Evolutionary conservation across 1,284 basidiomycete genomes (phyloP).

Genomic region (Boletus smithii): DNA sequence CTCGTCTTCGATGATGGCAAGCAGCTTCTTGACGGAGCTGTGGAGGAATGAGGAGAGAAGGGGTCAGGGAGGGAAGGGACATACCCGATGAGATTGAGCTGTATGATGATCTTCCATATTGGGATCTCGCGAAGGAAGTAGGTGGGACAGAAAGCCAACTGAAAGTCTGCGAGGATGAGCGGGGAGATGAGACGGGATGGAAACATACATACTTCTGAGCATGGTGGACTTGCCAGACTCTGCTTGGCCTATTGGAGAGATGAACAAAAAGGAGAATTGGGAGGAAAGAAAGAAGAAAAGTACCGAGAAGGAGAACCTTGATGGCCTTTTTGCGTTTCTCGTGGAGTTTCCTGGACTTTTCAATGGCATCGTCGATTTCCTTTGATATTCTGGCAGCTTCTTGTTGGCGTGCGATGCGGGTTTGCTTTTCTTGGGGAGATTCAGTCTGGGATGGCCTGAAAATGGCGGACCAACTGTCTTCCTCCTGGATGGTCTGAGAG

Average conservation of each 20-base stretch:
- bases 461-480: constrained; percentile 24
- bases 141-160: constrained; percentile 58
- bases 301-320: constrained; percentile 64
- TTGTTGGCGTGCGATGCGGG: constrained; percentile 40
- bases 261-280: background rate
- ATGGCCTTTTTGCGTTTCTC: constrained; percentile 57
- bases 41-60: background rate
- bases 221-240: constrained; percentile 71
- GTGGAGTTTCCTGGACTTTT: constrained; percentile 46
- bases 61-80: constrained; percentile 8
- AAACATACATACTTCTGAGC: constrained; percentile 49
- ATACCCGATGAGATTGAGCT: constrained; percentile 65
- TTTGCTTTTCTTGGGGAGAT: constrained; percentile 41
- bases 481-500: background rate
- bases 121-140: constrained; percentile 55
- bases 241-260: constrained; percentile 48
- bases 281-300: constrained; percentile 21
- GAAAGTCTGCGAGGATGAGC: constrained; percentile 49
- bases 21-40: constrained; percentile 53
- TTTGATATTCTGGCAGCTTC: constrained; percentile 45
- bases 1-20: constrained; percentile 49
- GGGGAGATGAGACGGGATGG: background rate
- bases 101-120: constrained; percentile 62
- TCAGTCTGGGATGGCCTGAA: constrained; percentile 41
- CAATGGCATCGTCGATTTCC: constrained; percentile 57